Evolutionary conservation across 1,284 basidiomycete species (phyloP).

Genomic region (Peniophora sp.): DNA sequence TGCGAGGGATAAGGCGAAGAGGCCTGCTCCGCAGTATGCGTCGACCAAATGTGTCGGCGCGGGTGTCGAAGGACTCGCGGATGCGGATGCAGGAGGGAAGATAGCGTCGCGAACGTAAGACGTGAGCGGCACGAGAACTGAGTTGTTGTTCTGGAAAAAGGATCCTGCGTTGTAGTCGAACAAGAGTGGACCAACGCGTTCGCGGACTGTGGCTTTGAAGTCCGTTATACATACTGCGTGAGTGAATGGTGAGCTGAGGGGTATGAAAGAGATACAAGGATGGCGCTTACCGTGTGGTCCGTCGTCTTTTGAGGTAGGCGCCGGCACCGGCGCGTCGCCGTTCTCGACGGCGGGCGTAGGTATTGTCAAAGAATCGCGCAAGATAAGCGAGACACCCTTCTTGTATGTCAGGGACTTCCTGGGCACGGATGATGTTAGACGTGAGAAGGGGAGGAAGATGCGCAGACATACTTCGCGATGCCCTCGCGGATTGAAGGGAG

Average conservation of each 20-base stretch:
- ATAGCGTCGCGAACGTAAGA: slow-evolving; percentile 76
- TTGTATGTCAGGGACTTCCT: slow-evolving; percentile 82
- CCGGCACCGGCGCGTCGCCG: slow-evolving; percentile 31
- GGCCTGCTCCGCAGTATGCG: slow-evolving; percentile 86
- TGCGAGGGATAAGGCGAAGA: slow-evolving; percentile 88
- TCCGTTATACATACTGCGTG: slow-evolving; percentile 82
- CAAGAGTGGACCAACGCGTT: slow-evolving; percentile 73
- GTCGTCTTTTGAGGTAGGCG: no score
- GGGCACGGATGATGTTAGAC: slow-evolving; percentile 5
- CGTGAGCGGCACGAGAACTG: slow-evolving; percentile 79
- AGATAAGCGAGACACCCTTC: slow-evolving; percentile 84
- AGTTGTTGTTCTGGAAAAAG: slow-evolving; percentile 99
- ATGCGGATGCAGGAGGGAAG: slow-evolving; percentile 28
- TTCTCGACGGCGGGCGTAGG: slow-evolving; percentile 10
- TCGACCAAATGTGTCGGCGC: slow-evolving; percentile 81
- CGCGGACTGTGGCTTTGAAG: slow-evolving; percentile 76
- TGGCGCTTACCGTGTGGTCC: no score
- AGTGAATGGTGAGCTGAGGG: no score
- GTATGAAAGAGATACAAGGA: no score
- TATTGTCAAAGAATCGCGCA: slow-evolving; percentile 75
- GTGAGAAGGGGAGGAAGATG: background rate
- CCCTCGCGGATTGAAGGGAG: slow-evolving; percentile 56
- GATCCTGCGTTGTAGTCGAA: slow-evolving; percentile 88
- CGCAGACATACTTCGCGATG: slow-evolving; percentile 59
- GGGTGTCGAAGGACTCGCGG: background rate